phyloP scores from a whole-genome alignment of 495 filamentous ascomycete species.

The Trichocladium uniseriatum region DNA sequence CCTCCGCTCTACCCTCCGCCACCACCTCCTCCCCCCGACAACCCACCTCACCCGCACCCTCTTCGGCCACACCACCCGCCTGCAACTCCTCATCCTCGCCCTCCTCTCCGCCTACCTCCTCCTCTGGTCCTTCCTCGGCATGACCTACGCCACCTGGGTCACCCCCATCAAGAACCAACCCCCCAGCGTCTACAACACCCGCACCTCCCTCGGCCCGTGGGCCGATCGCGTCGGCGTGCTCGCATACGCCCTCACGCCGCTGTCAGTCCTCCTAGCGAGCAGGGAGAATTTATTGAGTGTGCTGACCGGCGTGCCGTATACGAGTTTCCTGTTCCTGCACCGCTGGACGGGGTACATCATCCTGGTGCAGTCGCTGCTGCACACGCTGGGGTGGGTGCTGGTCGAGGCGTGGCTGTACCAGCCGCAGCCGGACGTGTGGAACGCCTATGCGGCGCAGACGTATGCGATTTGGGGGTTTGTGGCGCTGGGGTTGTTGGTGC shows the following conservation, averaged over 20 bases:
- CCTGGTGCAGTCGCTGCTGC: conserved; percentile 49
- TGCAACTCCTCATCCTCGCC: conserved; percentile 35
- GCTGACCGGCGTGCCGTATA: conserved; percentile 56
- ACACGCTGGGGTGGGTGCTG: conserved; percentile 58
- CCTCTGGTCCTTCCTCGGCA: conserved; percentile 55
- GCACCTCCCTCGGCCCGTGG: conserved; percentile 51
- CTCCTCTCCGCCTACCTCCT: conserved; percentile 45
- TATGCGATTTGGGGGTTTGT: conserved; percentile 61
- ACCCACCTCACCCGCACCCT: conserved; percentile 19
- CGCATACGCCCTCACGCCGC: conserved; percentile 57
- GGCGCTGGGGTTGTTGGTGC: conserved; percentile 47
- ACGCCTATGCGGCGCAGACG: conserved; percentile 40
- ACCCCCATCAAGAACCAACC: conserved; percentile 45
- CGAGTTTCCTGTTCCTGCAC: conserved; percentile 61
- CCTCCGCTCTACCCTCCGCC: no score
- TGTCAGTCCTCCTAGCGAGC: conserved; percentile 49
- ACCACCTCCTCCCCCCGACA: conserved; percentile 39
- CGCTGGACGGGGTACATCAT: conserved; percentile 58
- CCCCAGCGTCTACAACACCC: conserved; percentile 40
- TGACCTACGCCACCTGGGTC: conserved; percentile 49
- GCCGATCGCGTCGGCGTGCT: conserved; percentile 52
- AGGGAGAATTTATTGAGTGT: conserved; percentile 53
- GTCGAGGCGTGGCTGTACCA: conserved; percentile 53
- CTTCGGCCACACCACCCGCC: conserved; percentile 34
- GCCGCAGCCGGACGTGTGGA: conserved; percentile 49